These are phyloP conservation scores for Salix udensis DNA, from an alignment of 345 rosid genomes.

Conservation along the genomic window DNA sequence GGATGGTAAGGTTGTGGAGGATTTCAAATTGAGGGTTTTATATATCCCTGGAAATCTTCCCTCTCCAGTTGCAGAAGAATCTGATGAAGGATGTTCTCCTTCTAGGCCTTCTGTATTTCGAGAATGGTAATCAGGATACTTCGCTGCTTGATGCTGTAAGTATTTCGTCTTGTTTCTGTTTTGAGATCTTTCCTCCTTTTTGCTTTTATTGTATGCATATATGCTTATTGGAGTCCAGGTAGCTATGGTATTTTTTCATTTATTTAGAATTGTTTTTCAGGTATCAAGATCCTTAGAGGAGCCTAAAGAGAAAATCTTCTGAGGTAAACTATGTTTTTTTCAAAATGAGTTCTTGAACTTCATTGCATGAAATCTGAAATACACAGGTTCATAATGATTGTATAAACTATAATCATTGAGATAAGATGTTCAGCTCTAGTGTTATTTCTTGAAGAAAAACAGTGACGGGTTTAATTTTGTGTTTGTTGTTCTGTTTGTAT, in stretches of 20 bases:
- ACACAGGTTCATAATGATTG: background rate
- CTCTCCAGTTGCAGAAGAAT: constrained; percentile 83
- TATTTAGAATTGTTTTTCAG: constrained; percentile 27
- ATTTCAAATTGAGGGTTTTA: constrained; percentile 67
- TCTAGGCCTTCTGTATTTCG: constrained; percentile 48
- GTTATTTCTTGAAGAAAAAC: background rate
- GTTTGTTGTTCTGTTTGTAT: background rate
- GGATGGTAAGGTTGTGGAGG: constrained; percentile 54
- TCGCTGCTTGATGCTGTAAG: constrained; percentile 49
- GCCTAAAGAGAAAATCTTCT: constrained; percentile 48
- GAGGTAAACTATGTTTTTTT: constrained; percentile 37
- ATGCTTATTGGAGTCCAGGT: background rate
- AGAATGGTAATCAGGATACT: constrained; percentile 42
- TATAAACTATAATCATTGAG: background rate
- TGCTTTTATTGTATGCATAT: background rate
- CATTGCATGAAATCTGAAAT: background rate
- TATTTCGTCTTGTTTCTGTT: constrained; percentile 4
- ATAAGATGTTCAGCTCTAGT: background rate
- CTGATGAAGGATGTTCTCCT: constrained; percentile 79
- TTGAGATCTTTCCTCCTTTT: background rate
- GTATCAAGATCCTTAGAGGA: constrained; percentile 57
- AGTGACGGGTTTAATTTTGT: background rate
- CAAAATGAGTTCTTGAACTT: background rate
- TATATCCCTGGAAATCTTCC: constrained; percentile 85
- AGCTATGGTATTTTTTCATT: background rate